Evolutionary conservation across 768 basidiomycete genomes (phyloP), one percentile per base, ranked within the genome.

Genomic region (Trametes cingulata): DNA sequence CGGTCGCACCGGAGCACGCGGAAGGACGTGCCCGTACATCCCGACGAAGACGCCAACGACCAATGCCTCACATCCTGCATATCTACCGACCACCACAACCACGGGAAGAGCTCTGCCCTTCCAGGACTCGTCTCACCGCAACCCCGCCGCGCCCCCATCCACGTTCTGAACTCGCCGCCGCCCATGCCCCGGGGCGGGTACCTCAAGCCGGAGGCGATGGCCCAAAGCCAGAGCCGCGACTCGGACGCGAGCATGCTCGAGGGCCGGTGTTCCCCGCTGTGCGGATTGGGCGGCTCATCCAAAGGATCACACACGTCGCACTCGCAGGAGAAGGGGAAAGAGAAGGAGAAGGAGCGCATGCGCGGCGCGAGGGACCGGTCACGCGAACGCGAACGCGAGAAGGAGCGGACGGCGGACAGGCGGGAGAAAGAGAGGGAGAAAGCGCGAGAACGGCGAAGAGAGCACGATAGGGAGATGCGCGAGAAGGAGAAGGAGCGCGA

Each of bases 181-280:
- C 46, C 63, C n/a, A 46, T 61, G 36, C 54, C 62, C 51, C 52
- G 56, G 29, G 33, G 56, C 40, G 60, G 52, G 22, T 57, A 61
- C n/a, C 22, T 27, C 48, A 60, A 52, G 54, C 55, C 27, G 9
- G 50, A 51, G 22, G 50, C n/a, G 6, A 14, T 13, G n/a, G 25
- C 22, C 17, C 37, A 39, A 3, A 60, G 52, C 14, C 54, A 39
- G 7, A 62, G 66, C 24, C 41, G 56, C 13, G 70, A 69, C 46
- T 63, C 46, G 58, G 62, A 52, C 40, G 56, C 37, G 65, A 71
- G 56, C 66, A 65, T 58, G 9, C 36, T 65, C 20, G 67, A 63
- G 33, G 74, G 73, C 15, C 63, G 73, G 39, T 75, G 74, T 59
- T 75, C 74, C n/a, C 74, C 74, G 9, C 55, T 75, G 6, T 68